Base-by-base conservation (phyloP, 768 basidiomycete species). In the Mrakia blollopis region DNA sequence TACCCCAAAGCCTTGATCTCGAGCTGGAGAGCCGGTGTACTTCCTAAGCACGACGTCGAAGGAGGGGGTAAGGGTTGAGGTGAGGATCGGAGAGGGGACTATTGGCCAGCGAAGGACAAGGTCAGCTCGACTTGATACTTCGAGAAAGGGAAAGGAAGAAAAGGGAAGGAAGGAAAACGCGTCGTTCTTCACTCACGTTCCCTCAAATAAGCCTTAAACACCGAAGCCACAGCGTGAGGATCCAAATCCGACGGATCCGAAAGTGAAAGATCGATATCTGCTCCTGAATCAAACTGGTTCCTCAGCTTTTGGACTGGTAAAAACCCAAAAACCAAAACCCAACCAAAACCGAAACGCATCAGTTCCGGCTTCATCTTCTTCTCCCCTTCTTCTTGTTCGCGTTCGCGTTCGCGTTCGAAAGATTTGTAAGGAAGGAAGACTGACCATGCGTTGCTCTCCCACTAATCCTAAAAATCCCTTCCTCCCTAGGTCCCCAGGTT, bases 191-290 rank as follows among this genome's bases (percentile, higher is more conserved):
- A 87, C 94, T 86, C 84, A 96, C 94, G 85, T 87, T 97, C 94
- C 75, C 95, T 91, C 61, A 98, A 86, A 83, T 89, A 98, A 0
- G 92, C 91, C 83, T 96, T 97, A 85, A 96, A 97, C 41, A 96
- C 85, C 35, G 92, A 92, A 28, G 94, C 90, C 10, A 98, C 94
- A 0, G 93, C 92, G 83, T 98, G 94, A 67, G 95, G 95, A 81
- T 98, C 95, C 50, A 98, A 85, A 81, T 98, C 94, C 11, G 91
- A 89, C 35, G 93, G 94, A 70, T 88, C 87, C 79, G 90, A 91
- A 78, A 88, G 88, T 57, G 86, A 84, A 85, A 98, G 88, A 81
- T 94, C 90, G 80, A 90, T 93, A 84, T 98, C 95, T 72, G 90
- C 91, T 76, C 94, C 93, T 90, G 80, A 57, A 30, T 68, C 57